Evolutionary conservation across 768 basidiomycete species (phyloP).

Genomic region (Collybiopsis luxurians): DNA sequence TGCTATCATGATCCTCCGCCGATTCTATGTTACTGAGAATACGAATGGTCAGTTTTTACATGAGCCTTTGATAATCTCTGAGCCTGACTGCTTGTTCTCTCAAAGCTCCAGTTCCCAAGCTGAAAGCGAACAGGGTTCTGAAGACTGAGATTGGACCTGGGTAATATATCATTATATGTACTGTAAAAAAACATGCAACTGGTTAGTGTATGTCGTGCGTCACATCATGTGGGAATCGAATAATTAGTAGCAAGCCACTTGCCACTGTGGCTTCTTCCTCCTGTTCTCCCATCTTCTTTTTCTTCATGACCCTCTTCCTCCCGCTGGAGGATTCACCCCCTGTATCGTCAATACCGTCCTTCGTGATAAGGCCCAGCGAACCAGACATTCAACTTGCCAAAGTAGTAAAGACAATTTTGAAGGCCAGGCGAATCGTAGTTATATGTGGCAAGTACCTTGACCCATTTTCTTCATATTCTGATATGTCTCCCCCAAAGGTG

Average conservation of each 20-base stretch:
- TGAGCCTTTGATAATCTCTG: slow-evolving; percentile 4
- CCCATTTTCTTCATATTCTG: slow-evolving; percentile 6
- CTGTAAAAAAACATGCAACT: neutral
- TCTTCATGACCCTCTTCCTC: slow-evolving; percentile 61
- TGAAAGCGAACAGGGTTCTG: slow-evolving; percentile 79
- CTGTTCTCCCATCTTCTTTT: neutral
- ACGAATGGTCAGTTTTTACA: slow-evolving; percentile 59
- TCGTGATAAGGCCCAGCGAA: slow-evolving; percentile 48
- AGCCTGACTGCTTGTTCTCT: slow-evolving; percentile 12
- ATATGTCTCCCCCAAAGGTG: slow-evolving; percentile 45
- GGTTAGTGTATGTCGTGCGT: neutral
- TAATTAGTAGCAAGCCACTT: too few relatives aligned
- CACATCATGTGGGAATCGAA: neutral
- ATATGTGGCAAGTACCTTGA: slow-evolving; percentile 64
- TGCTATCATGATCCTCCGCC: slow-evolving; percentile 81
- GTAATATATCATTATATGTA: neutral
- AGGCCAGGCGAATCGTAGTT: slow-evolving; percentile 82
- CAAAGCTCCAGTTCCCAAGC: slow-evolving; percentile 85
- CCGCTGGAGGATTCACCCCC: slow-evolving; percentile 51
- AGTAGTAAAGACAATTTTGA: slow-evolving; percentile 65
- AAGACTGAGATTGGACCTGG: slow-evolving; percentile 67
- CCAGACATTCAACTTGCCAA: slow-evolving; percentile 46
- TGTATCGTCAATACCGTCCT: slow-evolving; percentile 51
- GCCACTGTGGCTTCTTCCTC: neutral
- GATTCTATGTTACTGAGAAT: slow-evolving; percentile 94